phyloP scores from a whole-genome alignment of 2,329 filamentous ascomycete genomes.

The Ophiostoma quercus region DNA sequence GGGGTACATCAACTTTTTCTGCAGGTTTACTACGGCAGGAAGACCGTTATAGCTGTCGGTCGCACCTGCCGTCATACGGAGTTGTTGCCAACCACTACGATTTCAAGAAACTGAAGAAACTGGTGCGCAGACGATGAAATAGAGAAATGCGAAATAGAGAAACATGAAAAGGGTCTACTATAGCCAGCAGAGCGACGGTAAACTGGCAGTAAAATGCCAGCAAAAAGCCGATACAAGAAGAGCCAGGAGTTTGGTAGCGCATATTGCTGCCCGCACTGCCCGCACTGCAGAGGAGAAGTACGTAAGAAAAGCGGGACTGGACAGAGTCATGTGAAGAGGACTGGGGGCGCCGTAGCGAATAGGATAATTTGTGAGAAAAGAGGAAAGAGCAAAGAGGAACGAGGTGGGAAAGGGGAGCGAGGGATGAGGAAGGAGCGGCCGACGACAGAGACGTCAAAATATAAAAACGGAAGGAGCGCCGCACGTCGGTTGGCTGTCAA shows the following conservation, averaged over 20 bases:
- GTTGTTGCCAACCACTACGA: background rate
- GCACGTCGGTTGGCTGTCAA: background rate
- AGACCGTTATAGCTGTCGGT: background rate
- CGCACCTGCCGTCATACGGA: background rate
- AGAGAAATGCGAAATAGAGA: background rate
- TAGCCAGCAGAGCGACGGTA: background rate
- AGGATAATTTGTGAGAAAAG: background rate
- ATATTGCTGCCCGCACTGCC: conserved; percentile 1
- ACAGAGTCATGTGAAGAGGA: conserved; percentile 18
- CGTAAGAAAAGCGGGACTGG: conserved; percentile 21
- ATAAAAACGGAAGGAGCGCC: background rate
- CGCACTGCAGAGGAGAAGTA: conserved; percentile 15
- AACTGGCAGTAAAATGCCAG: background rate
- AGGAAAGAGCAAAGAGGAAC: no score
- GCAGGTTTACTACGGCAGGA: background rate
- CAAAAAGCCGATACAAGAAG: background rate
- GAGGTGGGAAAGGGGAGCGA: no score
- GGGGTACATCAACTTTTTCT: background rate
- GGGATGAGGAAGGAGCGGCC: background rate
- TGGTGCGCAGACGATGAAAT: background rate
- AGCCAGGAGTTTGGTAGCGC: conserved; percentile 9
- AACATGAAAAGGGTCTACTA: background rate
- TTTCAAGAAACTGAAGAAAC: background rate
- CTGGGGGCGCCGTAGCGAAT: background rate
- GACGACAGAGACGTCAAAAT: background rate